Conservation (phyloP, 2,329 filamentous ascomycete species). For the Aspergillus eucalypticola region DNA sequence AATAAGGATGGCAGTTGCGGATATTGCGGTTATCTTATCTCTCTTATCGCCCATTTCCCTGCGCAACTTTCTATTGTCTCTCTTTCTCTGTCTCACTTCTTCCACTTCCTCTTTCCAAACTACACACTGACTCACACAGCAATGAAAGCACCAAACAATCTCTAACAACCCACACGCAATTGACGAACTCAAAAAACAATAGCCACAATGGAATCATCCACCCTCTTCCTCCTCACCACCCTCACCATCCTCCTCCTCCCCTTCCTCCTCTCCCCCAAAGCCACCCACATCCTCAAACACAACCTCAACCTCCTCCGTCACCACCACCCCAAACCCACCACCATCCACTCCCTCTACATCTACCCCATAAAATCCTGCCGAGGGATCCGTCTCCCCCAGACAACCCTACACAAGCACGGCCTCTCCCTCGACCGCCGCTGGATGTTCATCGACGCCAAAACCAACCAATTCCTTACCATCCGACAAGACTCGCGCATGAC, state of each 20-base stretch:
- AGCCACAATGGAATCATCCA: not conserved
- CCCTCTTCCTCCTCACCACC: not conserved
- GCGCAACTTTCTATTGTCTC: not conserved
- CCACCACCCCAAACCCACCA: slow-evolving; percentile 23
- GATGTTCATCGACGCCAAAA: slow-evolving; percentile 63
- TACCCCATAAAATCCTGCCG: slow-evolving; percentile 70
- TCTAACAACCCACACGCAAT: too few species aligned
- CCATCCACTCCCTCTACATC: slow-evolving; percentile 50
- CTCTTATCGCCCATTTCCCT: not conserved
- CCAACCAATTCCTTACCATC: slow-evolving; percentile 62
- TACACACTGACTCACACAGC: not conserved
- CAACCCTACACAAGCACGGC: slow-evolving; percentile 56
- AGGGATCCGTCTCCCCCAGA: slow-evolving; percentile 56
- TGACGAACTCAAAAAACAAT: too few species aligned
- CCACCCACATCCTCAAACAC: slow-evolving; percentile 18
- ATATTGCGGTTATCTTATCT: not conserved
- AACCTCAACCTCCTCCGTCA: slow-evolving; percentile 17
- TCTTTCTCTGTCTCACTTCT: not conserved
- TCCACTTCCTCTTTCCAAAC: not conserved
- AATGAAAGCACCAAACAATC: too few species aligned
- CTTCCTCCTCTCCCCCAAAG: not conserved
- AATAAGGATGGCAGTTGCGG: too few species aligned
- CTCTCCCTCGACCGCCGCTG: slow-evolving; percentile 64
- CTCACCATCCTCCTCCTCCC: not conserved
- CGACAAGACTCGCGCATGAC: slow-evolving; percentile 63